Percentiles rank a stretch among this genome's conserved stretches.
Evolutionary conservation across 1,139 yeast species (phyloP).

Genomic region (Magnusiomyces ingens): DNA sequence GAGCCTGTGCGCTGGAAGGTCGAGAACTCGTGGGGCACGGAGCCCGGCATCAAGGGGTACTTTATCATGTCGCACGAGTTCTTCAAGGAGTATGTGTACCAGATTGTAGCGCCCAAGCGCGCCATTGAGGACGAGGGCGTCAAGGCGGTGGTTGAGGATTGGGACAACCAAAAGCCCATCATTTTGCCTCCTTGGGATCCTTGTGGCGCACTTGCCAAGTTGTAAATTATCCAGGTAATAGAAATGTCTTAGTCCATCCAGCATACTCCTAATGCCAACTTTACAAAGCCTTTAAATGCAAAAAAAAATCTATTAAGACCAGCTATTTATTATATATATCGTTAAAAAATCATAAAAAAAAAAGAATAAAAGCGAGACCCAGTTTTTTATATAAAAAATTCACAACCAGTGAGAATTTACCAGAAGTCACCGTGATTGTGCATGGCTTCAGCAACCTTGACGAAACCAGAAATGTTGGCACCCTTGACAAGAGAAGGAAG

Average conservation of each 20-base stretch:
- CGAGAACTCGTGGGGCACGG: constrained; percentile 82
- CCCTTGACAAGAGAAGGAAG: constrained; percentile 96
- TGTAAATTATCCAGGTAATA: background rate
- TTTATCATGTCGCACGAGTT: constrained; percentile 77
- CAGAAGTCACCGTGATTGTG: constrained; percentile 88
- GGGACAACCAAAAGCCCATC: constrained; percentile 40
- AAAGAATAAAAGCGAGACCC: background rate
- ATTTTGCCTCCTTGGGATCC: constrained; percentile 78
- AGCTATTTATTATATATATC: background rate
- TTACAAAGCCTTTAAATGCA: background rate
- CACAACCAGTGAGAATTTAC: constrained; percentile 21
- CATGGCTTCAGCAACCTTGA: constrained; percentile 98
- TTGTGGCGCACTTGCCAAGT: constrained; percentile 69
- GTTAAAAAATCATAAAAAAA: constrained; percentile 1
- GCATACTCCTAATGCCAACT: background rate
- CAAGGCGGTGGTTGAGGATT: constrained; percentile 26
- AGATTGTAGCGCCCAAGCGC: constrained; percentile 54
- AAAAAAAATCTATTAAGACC: background rate
- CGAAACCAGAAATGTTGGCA: constrained; percentile 98
- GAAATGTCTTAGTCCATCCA: too few species aligned
- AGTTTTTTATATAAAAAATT: background rate
- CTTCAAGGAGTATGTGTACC: constrained; percentile 78
- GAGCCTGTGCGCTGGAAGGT: constrained; percentile 72
- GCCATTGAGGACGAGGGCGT: constrained; percentile 38
- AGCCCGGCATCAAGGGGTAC: constrained; percentile 65